These are phyloP conservation scores for Cryphonectria japonica DNA, from an alignment of 2,329 filamentous ascomycete genomes.

Conservation along the genomic window DNA sequence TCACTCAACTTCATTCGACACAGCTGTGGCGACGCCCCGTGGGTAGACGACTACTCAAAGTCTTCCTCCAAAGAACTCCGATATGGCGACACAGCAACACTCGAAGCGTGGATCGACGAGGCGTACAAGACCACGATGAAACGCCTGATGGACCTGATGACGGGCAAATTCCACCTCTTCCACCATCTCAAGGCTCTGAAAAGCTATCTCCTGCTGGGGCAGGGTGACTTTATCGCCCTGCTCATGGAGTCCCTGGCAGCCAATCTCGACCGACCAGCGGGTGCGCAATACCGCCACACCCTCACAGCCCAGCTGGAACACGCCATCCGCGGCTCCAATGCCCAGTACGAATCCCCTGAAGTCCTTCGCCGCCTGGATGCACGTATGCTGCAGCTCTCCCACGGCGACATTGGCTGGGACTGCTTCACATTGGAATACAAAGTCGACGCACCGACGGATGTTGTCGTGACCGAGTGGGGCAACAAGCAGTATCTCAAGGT, in stretches of 20 bases:
- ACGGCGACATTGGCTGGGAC: slow-evolving; percentile 98
- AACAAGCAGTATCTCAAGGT: slow-evolving; percentile 97
- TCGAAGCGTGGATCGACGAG: slow-evolving; percentile 93
- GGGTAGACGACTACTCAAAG: slow-evolving; percentile 96
- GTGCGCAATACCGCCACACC: slow-evolving; percentile 94
- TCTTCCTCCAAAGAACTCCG: slow-evolving; percentile 86
- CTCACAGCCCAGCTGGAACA: slow-evolving; percentile 97
- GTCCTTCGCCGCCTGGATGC: slow-evolving; percentile 90
- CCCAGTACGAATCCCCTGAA: slow-evolving; percentile 91
- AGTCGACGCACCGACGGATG: slow-evolving; percentile 93
- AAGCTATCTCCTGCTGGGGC: slow-evolving; percentile 90
- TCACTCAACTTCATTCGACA: slow-evolving; percentile 98
- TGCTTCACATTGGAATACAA: slow-evolving; percentile 99
- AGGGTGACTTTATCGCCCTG: slow-evolving; percentile 95
- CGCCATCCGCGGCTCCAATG: slow-evolving; percentile 94
- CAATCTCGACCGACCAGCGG: slow-evolving; percentile 93
- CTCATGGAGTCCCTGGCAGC: slow-evolving; percentile 95
- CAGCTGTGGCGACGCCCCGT: slow-evolving; percentile 88
- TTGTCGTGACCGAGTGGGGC: slow-evolving; percentile 95
- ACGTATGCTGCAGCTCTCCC: slow-evolving; percentile 95
- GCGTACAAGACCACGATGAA: slow-evolving; percentile 99
- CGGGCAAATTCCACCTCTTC: slow-evolving; percentile 91
- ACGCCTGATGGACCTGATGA: slow-evolving; percentile 90
- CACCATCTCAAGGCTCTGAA: slow-evolving; percentile 91
- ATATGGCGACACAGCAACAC: slow-evolving; percentile 89